Conservation (phyloP, 164 flowering plant species). For the Paratinospora sagittata region DNA sequence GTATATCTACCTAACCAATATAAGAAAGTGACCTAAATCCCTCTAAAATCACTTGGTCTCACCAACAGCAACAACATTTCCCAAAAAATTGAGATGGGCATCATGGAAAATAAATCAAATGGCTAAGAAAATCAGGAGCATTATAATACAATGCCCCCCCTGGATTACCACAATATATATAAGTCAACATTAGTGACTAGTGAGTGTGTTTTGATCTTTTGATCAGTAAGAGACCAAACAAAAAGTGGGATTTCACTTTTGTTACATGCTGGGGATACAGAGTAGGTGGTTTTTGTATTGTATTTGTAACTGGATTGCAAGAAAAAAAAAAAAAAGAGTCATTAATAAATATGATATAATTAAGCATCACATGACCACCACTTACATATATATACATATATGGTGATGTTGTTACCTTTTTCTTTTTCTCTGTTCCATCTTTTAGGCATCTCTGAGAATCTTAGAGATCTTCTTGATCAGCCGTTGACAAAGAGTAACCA, state of each 20-base stretch:
- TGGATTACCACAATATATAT: neutral
- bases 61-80: neutral
- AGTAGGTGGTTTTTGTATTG: neutral
- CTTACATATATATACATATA: no score
- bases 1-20: no score
- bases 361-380: no score
- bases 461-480: neutral
- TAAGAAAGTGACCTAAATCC: neutral
- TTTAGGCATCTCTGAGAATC: neutral
- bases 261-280: neutral
- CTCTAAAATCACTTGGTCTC: neutral
- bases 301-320: neutral
- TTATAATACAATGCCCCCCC: neutral
- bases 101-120: neutral
- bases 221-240: conserved; percentile 3
- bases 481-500: neutral
- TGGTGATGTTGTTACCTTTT: neutral
- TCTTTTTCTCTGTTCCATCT: no score
- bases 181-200: neutral
- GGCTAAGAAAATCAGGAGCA: neutral
- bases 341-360: no score
- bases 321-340: no score
- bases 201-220: neutral
- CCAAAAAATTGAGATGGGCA: neutral
- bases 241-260: conserved; percentile 1